Evolutionary conservation across 176 grass and related monocot genomes (phyloP), one percentile per base, ranked within the genome.

Genomic region (Phoenix dactylifera): DNA sequence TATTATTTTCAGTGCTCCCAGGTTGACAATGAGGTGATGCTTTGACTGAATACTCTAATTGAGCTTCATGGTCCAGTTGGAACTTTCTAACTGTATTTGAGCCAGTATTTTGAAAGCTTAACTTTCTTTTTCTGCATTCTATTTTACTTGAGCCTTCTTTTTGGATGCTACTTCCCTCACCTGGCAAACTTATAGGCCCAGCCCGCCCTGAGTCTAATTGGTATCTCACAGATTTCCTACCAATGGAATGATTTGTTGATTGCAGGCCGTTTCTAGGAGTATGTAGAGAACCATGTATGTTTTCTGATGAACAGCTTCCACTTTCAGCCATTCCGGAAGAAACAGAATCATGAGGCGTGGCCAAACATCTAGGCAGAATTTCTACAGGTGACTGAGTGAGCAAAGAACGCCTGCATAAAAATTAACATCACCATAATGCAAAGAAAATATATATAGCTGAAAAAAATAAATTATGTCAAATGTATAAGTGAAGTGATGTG

Each of bases 81-180:
- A 85, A 61, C 61, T 68, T 75, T 75, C 76, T 67, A 26, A 77
- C 55, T 53, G 78, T 63, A 65, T 75, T 63, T 6, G 26, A 48
- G 9, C 52, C 76, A 74, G 70, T 39, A 56, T 69, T 73, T 58
- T 89, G 78, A 71, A 98, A 98, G 67, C 59, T 89, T 70, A 92
- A 55, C 70, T 88, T 98, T 77, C 81, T 86, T 82, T 98, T 98
- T 83, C 88, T 89, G 66, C 73, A 67, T 53, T 86, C 84, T 18
- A 83, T 24, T 74, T 85, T 89, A 51, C 64, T 85, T 2, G 75
- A 76, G 68, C 74, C 83, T 59, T 89, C 82, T 22, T 75, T 69
- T 59, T 72, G 68, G 20, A 52, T 50, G 24, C 50, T 55, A 60
- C 14, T 76, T 24, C 59, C 49, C 68, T 74, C 68, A 70, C 58